Percentiles rank a stretch among this genome's conserved stretches.
Evolutionary conservation across 1,284 basidiomycete genomes (phyloP).

Genomic region (Thecaphora thlaspeos): DNA sequence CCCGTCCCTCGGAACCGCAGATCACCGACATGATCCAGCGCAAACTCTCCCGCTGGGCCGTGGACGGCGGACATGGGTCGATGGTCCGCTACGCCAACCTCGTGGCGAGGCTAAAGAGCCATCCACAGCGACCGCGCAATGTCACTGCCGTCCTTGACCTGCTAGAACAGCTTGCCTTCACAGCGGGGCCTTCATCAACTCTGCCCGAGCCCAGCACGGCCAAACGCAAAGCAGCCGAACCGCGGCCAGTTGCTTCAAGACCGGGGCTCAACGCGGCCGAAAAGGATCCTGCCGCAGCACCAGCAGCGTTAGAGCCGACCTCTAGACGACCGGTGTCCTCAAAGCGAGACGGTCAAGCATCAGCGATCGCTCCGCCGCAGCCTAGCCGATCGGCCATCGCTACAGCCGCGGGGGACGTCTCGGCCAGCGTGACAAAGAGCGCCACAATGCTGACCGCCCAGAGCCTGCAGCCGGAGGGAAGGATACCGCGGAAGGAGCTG

Average conservation of each 20-base stretch:
- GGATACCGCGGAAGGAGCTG: slow-evolving; percentile 1
- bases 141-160: slow-evolving; percentile 27
- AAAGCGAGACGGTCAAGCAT: too few relatives aligned
- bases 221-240: background rate
- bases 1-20: slow-evolving; percentile 14
- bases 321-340: too few relatives aligned
- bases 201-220: background rate
- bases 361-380: too few relatives aligned
- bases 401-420: too few relatives aligned
- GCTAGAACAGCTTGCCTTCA: slow-evolving; percentile 25
- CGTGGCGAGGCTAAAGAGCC: slow-evolving; percentile 8
- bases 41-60: slow-evolving; percentile 23
- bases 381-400: too few relatives aligned
- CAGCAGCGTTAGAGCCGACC: too few relatives aligned
- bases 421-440: too few relatives aligned
- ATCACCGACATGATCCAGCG: slow-evolving; percentile 22
- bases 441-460: background rate
- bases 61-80: slow-evolving; percentile 36
- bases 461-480: background rate
- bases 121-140: slow-evolving; percentile 12
- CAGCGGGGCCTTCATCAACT: slow-evolving; percentile 4
- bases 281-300: too few relatives aligned
- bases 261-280: background rate
- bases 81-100: slow-evolving; percentile 22
- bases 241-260: background rate